Evolutionary conservation across 2,329 filamentous ascomycete genomes (phyloP).

Genomic region (Salinomyces thailandicus): DNA sequence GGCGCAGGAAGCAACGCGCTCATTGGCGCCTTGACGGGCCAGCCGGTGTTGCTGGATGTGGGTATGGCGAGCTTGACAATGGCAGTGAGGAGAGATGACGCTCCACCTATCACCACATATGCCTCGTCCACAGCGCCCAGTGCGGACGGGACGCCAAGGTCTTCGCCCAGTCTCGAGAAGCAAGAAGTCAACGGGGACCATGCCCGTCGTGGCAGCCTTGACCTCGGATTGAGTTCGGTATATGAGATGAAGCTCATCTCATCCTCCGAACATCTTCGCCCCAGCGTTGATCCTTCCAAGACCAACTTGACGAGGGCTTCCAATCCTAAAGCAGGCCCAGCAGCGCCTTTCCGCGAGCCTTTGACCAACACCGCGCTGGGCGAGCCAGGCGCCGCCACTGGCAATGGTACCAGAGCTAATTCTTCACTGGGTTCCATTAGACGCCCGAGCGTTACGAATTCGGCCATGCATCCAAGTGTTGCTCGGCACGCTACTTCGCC

Average conservation of each 20-base stretch:
- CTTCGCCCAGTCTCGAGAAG: conserved; percentile 3
- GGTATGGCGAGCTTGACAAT: conserved; percentile 85
- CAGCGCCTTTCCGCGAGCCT: background rate
- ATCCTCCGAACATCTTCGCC: conserved; percentile 61
- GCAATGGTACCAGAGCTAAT: background rate
- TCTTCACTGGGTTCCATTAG: conserved; percentile 5
- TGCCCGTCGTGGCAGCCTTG: conserved; percentile 22
- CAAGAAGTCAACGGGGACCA: conserved; percentile 1
- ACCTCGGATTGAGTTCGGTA: conserved; percentile 41
- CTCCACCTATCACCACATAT: conserved; percentile 17
- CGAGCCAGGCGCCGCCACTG: background rate
- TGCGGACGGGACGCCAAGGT: background rate
- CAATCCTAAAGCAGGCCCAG: background rate
- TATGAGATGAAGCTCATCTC: conserved; percentile 69
- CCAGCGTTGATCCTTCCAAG: conserved; percentile 34
- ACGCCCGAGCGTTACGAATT: background rate
- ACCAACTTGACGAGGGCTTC: background rate
- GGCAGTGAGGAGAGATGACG: conserved; percentile 53
- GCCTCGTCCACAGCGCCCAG: conserved; percentile 4
- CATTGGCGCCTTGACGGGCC: conserved; percentile 81
- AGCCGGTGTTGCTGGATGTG: conserved; percentile 84
- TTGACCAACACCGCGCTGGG: background rate
- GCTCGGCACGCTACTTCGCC: background rate
- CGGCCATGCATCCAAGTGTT: background rate
- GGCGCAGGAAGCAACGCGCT: conserved; percentile 93